Conservation (phyloP, 768 basidiomycete genomes). For the Hericium coralloides region DNA sequence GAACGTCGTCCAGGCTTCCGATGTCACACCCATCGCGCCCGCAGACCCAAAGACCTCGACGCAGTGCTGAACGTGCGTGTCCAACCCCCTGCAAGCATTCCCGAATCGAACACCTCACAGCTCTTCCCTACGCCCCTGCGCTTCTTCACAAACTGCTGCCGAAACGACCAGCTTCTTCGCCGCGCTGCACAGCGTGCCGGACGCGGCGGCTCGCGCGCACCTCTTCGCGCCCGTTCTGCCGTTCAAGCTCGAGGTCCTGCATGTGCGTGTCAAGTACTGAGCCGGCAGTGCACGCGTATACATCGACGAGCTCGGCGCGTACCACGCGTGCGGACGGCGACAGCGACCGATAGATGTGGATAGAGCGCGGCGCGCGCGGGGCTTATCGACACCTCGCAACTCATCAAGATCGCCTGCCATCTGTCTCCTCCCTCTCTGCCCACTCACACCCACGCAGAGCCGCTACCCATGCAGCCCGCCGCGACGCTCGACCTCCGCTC, state of each 20-base stretch:
- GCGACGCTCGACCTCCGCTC: conserved; percentile 54
- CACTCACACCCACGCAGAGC: too few relatives aligned
- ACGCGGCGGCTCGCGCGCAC: conserved; percentile 41
- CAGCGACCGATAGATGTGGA: conserved; percentile 52
- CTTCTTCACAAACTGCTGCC: conserved; percentile 75
- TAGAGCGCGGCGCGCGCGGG: conserved; percentile 66
- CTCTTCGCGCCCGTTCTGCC: conserved; percentile 52
- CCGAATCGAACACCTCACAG: conserved; percentile 26
- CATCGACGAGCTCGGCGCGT: conserved; percentile 61
- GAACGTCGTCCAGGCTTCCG: too few relatives aligned
- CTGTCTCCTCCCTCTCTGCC: too few relatives aligned
- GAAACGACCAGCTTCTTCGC: conserved; percentile 76
- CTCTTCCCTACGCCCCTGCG: conserved; percentile 76
- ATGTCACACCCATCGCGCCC: too few relatives aligned
- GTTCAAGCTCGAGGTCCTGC: conserved; percentile 56
- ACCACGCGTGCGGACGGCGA: conserved; percentile 39
- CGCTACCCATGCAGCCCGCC: conserved; percentile 37
- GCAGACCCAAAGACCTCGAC: conserved; percentile 51
- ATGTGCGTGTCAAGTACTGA: conserved; percentile 73
- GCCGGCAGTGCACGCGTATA: conserved; percentile 73
- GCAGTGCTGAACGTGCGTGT: conserved; percentile 52
- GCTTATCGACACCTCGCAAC: conserved; percentile 71
- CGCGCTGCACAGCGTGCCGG: conserved; percentile 52
- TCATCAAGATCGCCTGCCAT: conserved; percentile 65
- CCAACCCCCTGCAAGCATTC: not conserved